Conservation (phyloP, 192 early-diverging fungal genomes). For the Obelidium mucronatum region DNA sequence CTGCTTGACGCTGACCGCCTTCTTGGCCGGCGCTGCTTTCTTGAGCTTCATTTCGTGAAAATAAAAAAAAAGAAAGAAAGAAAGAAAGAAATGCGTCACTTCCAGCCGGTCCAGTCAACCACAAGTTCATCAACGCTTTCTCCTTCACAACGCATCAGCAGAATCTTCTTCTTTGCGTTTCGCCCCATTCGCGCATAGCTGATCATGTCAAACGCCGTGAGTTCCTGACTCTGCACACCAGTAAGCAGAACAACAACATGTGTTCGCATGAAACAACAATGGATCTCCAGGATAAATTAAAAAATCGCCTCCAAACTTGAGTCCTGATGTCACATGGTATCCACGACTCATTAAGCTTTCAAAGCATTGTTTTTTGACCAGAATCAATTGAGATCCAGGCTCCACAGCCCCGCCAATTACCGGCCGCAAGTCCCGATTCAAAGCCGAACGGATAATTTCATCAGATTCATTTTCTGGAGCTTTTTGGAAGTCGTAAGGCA, state of each 20-base stretch:
- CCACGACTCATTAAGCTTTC: constrained; percentile 67
- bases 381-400: no score
- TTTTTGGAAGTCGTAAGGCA: not conserved
- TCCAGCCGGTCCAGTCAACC: constrained; percentile 27
- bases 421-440: not conserved
- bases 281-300: constrained; percentile 71
- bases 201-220: constrained; percentile 22
- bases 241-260: not conserved
- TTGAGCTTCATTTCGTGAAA: not conserved
- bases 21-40: not conserved
- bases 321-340: constrained; percentile 73
- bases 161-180: constrained; percentile 11
- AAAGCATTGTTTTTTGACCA: constrained; percentile 49
- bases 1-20: not conserved
- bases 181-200: constrained; percentile 29
- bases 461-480: not conserved
- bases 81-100: not conserved
- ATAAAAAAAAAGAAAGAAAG: not conserved
- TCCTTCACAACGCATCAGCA: not conserved
- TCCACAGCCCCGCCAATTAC: not conserved
- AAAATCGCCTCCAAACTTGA: constrained; percentile 90
- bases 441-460: not conserved
- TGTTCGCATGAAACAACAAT: constrained; percentile 1
- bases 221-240: not conserved
- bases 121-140: constrained; percentile 8